Conservation (phyloP, 257 asterid species). For the Przewalskia tangutica region DNA sequence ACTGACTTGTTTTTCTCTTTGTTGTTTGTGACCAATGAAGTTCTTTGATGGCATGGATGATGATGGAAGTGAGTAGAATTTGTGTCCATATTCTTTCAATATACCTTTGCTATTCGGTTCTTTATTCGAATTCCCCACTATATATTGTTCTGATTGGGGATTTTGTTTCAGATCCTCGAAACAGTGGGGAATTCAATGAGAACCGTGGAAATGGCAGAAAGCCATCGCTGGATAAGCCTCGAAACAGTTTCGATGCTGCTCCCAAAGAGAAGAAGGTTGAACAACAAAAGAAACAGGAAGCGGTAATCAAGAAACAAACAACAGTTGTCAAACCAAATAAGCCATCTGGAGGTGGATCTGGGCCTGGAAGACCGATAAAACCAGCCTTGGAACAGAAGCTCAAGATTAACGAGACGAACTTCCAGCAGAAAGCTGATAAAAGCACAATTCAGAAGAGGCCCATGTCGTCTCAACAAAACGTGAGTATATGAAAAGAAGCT, state of each 20-base stretch:
- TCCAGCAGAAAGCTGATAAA: constrained; percentile 35
- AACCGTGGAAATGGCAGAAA: constrained; percentile 63
- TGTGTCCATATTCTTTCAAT: constrained; percentile 21
- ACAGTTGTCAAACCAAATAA: constrained; percentile 31
- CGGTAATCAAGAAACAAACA: constrained; percentile 31
- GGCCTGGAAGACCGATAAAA: constrained; percentile 38
- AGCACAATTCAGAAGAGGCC: constrained; percentile 39
- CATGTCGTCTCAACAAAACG: constrained; percentile 39
- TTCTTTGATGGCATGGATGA: constrained; percentile 97
- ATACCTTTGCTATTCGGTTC: constrained; percentile 40
- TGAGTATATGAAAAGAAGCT: constrained; percentile 14
- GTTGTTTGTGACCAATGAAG: constrained; percentile 31
- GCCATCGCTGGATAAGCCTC: constrained; percentile 24
- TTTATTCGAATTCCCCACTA: constrained; percentile 44
- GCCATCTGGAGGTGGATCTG: constrained; percentile 25
- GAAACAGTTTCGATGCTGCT: not conserved
- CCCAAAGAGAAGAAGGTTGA: constrained; percentile 33
- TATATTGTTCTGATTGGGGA: constrained; percentile 31
- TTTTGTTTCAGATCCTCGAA: constrained; percentile 66
- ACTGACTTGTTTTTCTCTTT: constrained; percentile 19
- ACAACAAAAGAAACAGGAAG: constrained; percentile 34
- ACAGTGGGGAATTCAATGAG: constrained; percentile 68
- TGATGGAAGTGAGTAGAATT: constrained; percentile 85
- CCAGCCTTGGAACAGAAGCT: constrained; percentile 31
- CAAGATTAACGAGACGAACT: constrained; percentile 18